These are phyloP conservation scores for Mycosphaerella sp. DNA, from an alignment of 2,329 filamentous ascomycete genomes.

Conservation along the genomic window DNA sequence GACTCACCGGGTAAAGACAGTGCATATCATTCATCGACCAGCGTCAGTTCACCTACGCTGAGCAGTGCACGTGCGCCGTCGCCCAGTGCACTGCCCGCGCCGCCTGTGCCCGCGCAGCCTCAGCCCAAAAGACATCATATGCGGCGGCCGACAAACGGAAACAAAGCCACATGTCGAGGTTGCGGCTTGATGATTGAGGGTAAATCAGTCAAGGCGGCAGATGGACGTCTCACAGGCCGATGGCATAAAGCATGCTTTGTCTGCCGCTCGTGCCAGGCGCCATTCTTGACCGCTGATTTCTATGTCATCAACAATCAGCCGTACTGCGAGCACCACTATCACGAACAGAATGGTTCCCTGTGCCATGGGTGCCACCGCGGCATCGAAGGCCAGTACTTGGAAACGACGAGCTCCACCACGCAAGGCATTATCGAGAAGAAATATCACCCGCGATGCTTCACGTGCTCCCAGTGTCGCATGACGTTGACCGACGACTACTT, in stretches of 20 bases:
- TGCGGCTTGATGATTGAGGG: conserved; percentile 73
- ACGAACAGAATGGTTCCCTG: conserved; percentile 79
- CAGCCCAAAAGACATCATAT: not conserved
- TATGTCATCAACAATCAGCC: conserved; percentile 84
- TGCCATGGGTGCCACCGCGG: conserved; percentile 73
- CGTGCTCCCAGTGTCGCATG: conserved; percentile 68
- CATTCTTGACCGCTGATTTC: conserved; percentile 83
- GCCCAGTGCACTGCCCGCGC: conserved; percentile 8
- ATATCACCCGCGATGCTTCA: conserved; percentile 82
- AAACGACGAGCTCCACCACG: conserved; percentile 49
- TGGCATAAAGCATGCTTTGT: conserved; percentile 96
- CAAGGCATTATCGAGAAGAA: conserved; percentile 58
- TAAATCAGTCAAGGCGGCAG: conserved; percentile 89
- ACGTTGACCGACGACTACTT: conserved; percentile 82
- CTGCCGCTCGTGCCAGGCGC: conserved; percentile 72
- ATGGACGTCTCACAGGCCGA: conserved; percentile 82
- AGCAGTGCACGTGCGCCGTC: conserved; percentile 11
- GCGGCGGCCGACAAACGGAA: not conserved
- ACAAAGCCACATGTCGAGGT: conserved; percentile 72
- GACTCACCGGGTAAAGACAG: conserved; percentile 11
- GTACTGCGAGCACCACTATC: conserved; percentile 89
- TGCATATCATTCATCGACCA: conserved; percentile 1
- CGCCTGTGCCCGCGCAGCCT: conserved; percentile 19
- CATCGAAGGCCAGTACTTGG: conserved; percentile 90
- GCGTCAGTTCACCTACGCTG: not conserved